Evolutionary conservation across 768 basidiomycete species (phyloP).

Genomic region (Leccinum sublutescens): DNA sequence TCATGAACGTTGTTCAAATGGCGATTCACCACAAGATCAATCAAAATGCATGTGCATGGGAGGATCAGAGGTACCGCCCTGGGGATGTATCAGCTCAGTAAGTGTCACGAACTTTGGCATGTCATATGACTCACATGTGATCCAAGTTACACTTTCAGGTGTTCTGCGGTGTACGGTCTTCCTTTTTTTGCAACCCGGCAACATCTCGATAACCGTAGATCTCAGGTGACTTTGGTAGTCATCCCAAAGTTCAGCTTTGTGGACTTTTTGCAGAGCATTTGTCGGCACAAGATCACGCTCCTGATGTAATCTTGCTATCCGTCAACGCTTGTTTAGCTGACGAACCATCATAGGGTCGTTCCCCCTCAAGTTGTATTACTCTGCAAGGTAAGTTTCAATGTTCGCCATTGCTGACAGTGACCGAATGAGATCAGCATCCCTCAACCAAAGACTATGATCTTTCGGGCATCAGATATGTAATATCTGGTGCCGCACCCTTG

Average conservation of each 20-base stretch:
- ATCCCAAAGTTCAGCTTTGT: conserved; percentile 62
- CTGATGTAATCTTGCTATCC: conserved; percentile 40
- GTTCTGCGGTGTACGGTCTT: conserved; percentile 48
- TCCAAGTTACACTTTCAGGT: conserved; percentile 49
- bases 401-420: neutral
- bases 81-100: conserved; percentile 58
- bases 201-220: conserved; percentile 4
- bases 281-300: conserved; percentile 56
- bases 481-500: conserved; percentile 64
- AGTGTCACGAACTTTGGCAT: conserved; percentile 18
- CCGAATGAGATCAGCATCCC: conserved; percentile 44
- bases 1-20: conserved; percentile 64
- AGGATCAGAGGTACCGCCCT: conserved; percentile 43
- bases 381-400: conserved; percentile 52
- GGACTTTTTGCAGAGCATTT: conserved; percentile 60
- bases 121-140: conserved; percentile 5
- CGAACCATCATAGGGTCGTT: conserved; percentile 44
- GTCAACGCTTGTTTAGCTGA: conserved; percentile 16
- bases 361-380: conserved; percentile 65
- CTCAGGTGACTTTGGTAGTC: conserved; percentile 54
- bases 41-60: conserved; percentile 37
- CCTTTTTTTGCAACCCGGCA: neutral
- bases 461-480: conserved; percentile 47
- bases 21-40: conserved; percentile 47
- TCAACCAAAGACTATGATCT: conserved; percentile 49